These are phyloP conservation scores for Nannizzia gypsea DNA, from an alignment of 2,329 filamentous ascomycete species.

Conservation along the genomic window DNA sequence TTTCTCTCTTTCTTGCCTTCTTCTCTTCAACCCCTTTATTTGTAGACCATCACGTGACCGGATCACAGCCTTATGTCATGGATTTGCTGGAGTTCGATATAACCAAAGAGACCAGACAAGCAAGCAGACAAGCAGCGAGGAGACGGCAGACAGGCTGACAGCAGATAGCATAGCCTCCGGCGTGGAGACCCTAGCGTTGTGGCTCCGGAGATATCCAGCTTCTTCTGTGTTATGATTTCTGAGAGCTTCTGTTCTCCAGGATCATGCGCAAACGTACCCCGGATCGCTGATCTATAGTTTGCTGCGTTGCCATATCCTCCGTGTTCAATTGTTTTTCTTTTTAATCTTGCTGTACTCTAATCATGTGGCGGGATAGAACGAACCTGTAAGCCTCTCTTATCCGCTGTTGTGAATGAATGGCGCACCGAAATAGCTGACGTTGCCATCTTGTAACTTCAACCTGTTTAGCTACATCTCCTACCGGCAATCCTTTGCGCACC, in stretches of 20 bases:
- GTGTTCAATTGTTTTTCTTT: neutral
- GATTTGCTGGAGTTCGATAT: neutral
- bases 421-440: neutral
- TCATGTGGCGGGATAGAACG: slow-evolving; percentile 98
- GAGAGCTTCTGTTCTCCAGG: neutral
- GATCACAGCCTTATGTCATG: neutral
- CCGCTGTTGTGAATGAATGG: neutral
- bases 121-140: neutral
- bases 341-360: slow-evolving; percentile 18
- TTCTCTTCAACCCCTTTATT: neutral
- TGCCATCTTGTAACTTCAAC: slow-evolving; percentile 6
- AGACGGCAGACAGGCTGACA: neutral
- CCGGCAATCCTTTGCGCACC: slow-evolving; percentile 94
- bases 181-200: neutral
- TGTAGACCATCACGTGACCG: neutral
- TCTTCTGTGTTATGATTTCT: neutral
- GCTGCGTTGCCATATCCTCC: neutral
- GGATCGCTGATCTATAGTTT: slow-evolving; percentile 3
- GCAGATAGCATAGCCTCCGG: neutral
- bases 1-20: neutral
- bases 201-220: neutral
- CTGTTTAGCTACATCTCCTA: slow-evolving; percentile 85
- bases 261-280: slow-evolving; percentile 1
- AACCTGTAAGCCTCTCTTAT: slow-evolving; percentile 63
- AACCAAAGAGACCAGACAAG: neutral